These are phyloP conservation scores for Colletotrichum aenigma DNA, from an alignment of 2,329 filamentous ascomycete genomes.

Conservation along the genomic window DNA sequence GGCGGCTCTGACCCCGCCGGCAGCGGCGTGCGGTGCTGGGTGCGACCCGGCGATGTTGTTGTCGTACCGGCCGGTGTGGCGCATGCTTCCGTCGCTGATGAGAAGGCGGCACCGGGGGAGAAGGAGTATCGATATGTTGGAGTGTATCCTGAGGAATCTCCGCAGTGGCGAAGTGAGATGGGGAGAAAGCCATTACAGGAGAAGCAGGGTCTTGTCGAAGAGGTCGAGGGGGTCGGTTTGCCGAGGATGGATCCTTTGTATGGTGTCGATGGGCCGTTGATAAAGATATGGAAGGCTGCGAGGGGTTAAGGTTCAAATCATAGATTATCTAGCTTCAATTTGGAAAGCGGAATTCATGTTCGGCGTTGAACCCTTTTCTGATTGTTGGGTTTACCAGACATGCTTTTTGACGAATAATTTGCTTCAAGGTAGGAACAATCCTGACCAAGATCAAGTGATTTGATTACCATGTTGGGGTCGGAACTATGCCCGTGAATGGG, in stretches of 20 bases:
- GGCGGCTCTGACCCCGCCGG: constrained; percentile 12
- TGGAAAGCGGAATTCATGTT: neutral
- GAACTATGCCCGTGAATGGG: too few species aligned
- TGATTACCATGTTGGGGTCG: neutral
- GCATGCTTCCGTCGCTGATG: constrained; percentile 14
- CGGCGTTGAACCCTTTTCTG: neutral
- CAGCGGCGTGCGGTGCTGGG: constrained; percentile 18
- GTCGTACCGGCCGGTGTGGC: constrained; percentile 25
- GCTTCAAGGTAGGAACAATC: neutral
- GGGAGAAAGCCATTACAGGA: neutral
- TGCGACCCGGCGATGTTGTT: constrained; percentile 24
- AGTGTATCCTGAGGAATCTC: constrained; percentile 22
- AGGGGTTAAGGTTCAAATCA: neutral
- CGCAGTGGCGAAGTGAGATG: neutral
- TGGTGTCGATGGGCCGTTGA: neutral
- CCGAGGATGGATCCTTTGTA: constrained; percentile 1
- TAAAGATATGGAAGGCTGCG: neutral
- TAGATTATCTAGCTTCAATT: neutral
- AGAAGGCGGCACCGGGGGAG: neutral
- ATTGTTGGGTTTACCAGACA: neutral
- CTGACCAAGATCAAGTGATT: neutral
- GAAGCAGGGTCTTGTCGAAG: neutral
- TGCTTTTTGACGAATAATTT: neutral
- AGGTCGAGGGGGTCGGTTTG: neutral
- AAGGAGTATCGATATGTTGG: constrained; percentile 26